Base-by-base conservation (phyloP, 345 rosid genomes). In the Sapria himalayana region DNA sequence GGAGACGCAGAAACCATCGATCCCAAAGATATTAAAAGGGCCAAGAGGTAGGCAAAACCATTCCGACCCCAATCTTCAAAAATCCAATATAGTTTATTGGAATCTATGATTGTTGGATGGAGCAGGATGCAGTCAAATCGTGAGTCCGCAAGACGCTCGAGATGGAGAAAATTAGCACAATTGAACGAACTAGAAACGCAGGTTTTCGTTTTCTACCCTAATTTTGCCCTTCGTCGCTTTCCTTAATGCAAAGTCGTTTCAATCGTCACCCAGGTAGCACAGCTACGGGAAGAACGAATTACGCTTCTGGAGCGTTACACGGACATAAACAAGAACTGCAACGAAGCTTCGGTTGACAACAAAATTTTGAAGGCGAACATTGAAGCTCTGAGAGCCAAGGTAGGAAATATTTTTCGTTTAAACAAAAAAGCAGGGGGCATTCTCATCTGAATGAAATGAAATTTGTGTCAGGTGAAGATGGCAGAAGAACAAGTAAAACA, bases 121-220 rank as follows among this genome's bases (percentile, higher is more conserved):
- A 17, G 15, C 63, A 89, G 98, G 74, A 84, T 80, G 95, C 62
- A 58, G 59, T 91, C 99, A 31, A 91, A 91, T 71, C 77, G 96
- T 52, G 99, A 91, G 69, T 91, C 99, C 23, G 96, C 99, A 27
- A 77, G 96, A 52, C 93, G 96, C 13, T 91, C 96, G 43, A 69
- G 98, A 68, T 71, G 77, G 62, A 74, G 93, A 63, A 89, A 84
- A 49, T 93, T 79, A 40, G 93, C 64, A 23, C 96, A 84, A 41
- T 42, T 82, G 57, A 71, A 49, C 68, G 99, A 91, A 54, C 79
- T 80, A 9, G 96, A 84, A 65, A 56, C 66, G 38, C 96, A 91
- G 99, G 99, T 91, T 36, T 31, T 15, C 24, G 39, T 61, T 8
- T 17, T 33, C 25, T 15, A 3, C 5, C 34, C 36, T 38, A 36